Evolutionary conservation across 768 basidiomycete species (phyloP).

Genomic region (Collybia sp.): DNA sequence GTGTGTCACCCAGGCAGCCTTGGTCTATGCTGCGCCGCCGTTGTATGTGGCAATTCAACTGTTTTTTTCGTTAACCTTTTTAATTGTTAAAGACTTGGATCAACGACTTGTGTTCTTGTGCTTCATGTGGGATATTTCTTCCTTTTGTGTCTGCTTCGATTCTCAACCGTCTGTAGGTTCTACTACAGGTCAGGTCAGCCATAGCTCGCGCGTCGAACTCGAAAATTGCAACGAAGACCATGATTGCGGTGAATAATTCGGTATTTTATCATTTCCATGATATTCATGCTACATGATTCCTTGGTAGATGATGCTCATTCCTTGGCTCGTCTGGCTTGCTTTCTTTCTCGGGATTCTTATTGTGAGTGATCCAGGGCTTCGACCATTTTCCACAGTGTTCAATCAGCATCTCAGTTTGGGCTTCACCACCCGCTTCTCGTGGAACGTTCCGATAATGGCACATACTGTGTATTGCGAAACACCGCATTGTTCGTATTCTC

Average conservation of each 20-base stretch:
- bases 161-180: slow-evolving; percentile 12
- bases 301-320: slow-evolving; percentile 16
- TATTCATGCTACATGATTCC: not conserved
- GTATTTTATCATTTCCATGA: not conserved
- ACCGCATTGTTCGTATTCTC: slow-evolving; percentile 14
- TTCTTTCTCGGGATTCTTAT: slow-evolving; percentile 18
- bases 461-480: slow-evolving; percentile 20
- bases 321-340: slow-evolving; percentile 24
- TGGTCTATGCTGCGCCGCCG: slow-evolving; percentile 27
- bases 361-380: slow-evolving; percentile 9
- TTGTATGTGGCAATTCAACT: slow-evolving; percentile 16
- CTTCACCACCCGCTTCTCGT: slow-evolving; percentile 16
- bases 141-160: not conserved
- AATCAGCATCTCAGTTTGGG: slow-evolving; percentile 14
- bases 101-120: slow-evolving; percentile 19
- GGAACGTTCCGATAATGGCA: slow-evolving; percentile 19
- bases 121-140: slow-evolving; percentile 16
- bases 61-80: not conserved
- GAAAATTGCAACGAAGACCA: slow-evolving; percentile 7
- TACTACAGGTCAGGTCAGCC: slow-evolving; percentile 21
- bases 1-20: slow-evolving; percentile 24
- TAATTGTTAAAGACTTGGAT: slow-evolving; percentile 14
- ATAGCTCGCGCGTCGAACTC: slow-evolving; percentile 18
- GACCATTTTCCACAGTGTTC: not conserved
- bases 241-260: slow-evolving; percentile 9